These are phyloP conservation scores for Vigna trinervia DNA, from an alignment of 306 rosid species.

Conservation along the genomic window DNA sequence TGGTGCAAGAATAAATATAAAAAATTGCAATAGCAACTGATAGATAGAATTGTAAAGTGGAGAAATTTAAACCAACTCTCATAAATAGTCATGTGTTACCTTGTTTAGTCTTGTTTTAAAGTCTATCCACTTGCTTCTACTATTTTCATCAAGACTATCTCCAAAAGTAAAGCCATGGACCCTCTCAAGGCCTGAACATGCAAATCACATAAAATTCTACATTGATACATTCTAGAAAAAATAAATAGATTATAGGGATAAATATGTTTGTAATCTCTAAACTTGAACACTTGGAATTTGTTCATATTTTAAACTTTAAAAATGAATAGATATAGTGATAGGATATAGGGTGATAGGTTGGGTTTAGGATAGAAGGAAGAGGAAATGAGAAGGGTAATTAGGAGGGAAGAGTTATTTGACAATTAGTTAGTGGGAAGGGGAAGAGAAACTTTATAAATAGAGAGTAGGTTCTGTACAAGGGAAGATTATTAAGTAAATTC, in stretches of 20 bases:
- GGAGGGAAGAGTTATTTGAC: no score
- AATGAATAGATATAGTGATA: no score
- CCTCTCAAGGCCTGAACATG: slow-evolving; percentile 77
- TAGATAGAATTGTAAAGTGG: background rate
- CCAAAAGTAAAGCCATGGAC: slow-evolving; percentile 93
- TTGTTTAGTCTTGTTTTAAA: slow-evolving; percentile 68
- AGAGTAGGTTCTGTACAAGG: no score
- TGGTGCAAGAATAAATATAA: background rate
- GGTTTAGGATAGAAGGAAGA: no score
- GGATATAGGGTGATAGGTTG: no score
- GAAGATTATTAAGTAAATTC: no score
- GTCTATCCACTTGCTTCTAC: slow-evolving; percentile 76
- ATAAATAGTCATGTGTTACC: slow-evolving; percentile 55
- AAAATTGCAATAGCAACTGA: background rate
- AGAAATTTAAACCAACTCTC: slow-evolving; percentile 4
- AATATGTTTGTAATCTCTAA: no score
- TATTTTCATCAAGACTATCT: slow-evolving; percentile 81
- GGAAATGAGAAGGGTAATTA: no score
- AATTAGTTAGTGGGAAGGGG: no score
- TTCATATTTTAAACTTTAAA: no score
- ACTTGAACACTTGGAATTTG: no score
- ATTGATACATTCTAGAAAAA: slow-evolving; percentile 3
- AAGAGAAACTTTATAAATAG: no score
- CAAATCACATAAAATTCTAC: slow-evolving; percentile 32
- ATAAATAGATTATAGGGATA: background rate